A percentile compares a stretch with the other conserved stretches of the same genome.
Evolutionary conservation across 2,329 filamentous ascomycete species (phyloP).

Genomic region (Aspergillus sp.): DNA sequence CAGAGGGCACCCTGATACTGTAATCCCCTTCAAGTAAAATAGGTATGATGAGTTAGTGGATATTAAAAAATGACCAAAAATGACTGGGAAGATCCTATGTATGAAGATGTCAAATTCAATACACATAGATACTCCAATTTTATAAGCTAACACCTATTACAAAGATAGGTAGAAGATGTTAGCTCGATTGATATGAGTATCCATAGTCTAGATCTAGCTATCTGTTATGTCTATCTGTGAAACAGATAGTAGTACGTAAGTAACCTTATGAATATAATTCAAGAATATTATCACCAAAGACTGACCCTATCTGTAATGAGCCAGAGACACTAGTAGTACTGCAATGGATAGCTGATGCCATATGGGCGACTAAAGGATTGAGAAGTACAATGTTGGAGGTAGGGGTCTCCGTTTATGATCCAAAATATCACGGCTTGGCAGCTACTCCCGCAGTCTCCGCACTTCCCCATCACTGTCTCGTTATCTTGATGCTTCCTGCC

Average conservation of each 20-base stretch:
- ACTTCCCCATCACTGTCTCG: not conserved
- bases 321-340: no score
- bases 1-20: no score
- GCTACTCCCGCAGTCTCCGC: constrained; percentile 3
- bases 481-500: not conserved
- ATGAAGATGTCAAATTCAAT: no score
- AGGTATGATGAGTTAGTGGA: no score
- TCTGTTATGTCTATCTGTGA: not conserved
- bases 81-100: no score
- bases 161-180: not conserved
- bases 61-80: no score
- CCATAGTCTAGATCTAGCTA: not conserved
- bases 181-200: not conserved
- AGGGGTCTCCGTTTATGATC: constrained; percentile 13
- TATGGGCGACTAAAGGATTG: not conserved
- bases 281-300: not conserved
- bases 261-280: not conserved
- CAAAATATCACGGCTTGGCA: not conserved
- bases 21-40: no score
- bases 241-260: not conserved
- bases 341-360: no score
- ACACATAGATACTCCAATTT: no score
- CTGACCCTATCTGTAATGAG: no score
- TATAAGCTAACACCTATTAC: no score
- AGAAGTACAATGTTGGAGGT: not conserved